Conservation (phyloP, 2,329 filamentous ascomycete genomes). For the Ophiostoma novo-ulmi region DNA sequence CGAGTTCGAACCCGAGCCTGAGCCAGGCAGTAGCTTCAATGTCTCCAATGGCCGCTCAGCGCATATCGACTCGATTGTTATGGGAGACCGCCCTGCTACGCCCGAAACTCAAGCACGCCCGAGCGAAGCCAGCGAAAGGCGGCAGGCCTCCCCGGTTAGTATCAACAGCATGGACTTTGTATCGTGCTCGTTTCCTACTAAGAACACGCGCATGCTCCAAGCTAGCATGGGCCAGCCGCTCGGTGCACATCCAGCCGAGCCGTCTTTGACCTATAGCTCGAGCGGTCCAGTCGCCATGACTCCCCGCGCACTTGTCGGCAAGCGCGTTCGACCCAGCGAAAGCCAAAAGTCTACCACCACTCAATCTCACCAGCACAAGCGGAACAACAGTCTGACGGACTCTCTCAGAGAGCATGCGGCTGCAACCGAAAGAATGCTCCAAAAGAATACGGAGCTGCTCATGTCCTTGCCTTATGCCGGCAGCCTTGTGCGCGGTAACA, state of each 20-base stretch:
- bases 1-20: neutral
- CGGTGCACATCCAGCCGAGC: slow-evolving; percentile 53
- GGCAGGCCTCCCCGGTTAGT: slow-evolving; percentile 50
- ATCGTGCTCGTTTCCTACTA: slow-evolving; percentile 59
- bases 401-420: slow-evolving; percentile 65
- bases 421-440: slow-evolving; percentile 44
- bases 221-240: slow-evolving; percentile 41
- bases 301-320: slow-evolving; percentile 53
- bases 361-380: slow-evolving; percentile 56
- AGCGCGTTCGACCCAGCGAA: slow-evolving; percentile 48
- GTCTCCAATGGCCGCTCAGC: slow-evolving; percentile 41
- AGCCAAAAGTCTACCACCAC: slow-evolving; percentile 36
- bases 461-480: slow-evolving; percentile 67
- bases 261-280: slow-evolving; percentile 45
- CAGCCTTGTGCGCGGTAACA: slow-evolving; percentile 78
- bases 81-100: slow-evolving; percentile 44
- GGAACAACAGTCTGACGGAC: slow-evolving; percentile 83
- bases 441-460: slow-evolving; percentile 53
- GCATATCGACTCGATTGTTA: slow-evolving; percentile 45
- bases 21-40: slow-evolving; percentile 25
- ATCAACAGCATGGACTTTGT: slow-evolving; percentile 56
- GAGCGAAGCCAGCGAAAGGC: slow-evolving; percentile 32
- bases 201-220: slow-evolving; percentile 41
- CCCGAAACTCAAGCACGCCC: slow-evolving; percentile 37
- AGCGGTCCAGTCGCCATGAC: slow-evolving; percentile 52